Evolutionary conservation across 805 yeast genomes (phyloP).

Genomic region (Zygotorulaspora danielsina): DNA sequence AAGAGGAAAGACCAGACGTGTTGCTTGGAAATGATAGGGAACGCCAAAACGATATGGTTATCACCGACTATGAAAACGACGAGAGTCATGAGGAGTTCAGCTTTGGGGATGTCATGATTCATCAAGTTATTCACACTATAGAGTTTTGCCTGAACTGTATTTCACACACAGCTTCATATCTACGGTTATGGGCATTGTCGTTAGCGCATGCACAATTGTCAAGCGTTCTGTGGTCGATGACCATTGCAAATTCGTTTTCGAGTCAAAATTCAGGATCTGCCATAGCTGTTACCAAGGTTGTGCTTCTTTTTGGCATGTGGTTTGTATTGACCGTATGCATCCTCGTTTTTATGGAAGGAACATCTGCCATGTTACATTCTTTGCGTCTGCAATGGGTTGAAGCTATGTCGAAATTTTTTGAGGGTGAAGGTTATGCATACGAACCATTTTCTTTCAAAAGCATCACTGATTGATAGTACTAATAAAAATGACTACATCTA

Average conservation of each 20-base stretch:
- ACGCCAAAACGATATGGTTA: constrained; percentile 45
- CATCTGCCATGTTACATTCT: constrained; percentile 98
- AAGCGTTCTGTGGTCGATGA: constrained; percentile 94
- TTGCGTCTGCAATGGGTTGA: constrained; percentile 99
- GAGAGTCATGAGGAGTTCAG: constrained; percentile 49
- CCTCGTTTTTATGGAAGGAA: constrained; percentile 95
- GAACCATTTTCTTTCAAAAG: constrained; percentile 73
- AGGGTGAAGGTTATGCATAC: constrained; percentile 91
- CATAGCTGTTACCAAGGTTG: constrained; percentile 68
- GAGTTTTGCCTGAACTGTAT: constrained; percentile 97
- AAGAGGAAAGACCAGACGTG: constrained; percentile 32
- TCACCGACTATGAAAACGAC: constrained; percentile 44
- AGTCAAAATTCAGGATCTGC: constrained; percentile 44
- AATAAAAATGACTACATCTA: too few species aligned
- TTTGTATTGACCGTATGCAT: constrained; percentile 85
- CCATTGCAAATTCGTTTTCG: constrained; percentile 74
- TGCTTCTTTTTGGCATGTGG: constrained; percentile 90
- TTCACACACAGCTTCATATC: constrained; percentile 96
- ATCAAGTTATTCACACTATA: constrained; percentile 95
- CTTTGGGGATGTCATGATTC: constrained; percentile 93
- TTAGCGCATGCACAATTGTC: constrained; percentile 96
- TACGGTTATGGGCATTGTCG: constrained; percentile 95
- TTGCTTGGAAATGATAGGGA: constrained; percentile 41
- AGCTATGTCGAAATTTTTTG: constrained; percentile 96
- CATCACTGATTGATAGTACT: constrained; percentile 10